phyloP scores from a whole-genome alignment of 139 green algal species.

The Astrephomene gubernaculifera region DNA sequence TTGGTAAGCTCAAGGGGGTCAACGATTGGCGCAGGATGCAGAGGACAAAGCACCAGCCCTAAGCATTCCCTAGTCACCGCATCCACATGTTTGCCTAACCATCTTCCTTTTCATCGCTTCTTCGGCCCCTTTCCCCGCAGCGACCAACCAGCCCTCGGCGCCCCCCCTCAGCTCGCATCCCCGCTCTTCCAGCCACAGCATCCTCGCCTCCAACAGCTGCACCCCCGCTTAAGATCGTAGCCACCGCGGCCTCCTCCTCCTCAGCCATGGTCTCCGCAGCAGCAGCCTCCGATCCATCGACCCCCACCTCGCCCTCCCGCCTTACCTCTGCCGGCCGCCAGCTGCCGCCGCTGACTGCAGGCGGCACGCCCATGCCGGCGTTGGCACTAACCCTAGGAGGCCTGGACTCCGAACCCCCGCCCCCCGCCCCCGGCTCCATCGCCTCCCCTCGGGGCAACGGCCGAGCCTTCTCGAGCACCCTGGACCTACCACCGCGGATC shows the following conservation, averaged over 20 bases:
- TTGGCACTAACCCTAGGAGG: not conserved
- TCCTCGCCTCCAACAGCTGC: too few species aligned
- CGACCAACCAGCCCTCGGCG: too few species aligned
- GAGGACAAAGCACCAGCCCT: not conserved
- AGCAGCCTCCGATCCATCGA: not conserved
- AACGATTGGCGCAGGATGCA: not conserved
- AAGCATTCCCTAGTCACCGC: not conserved
- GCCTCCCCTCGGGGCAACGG: not conserved
- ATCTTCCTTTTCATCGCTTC: not conserved
- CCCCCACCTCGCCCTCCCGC: not conserved
- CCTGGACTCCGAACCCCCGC: not conserved
- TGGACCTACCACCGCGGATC: not conserved
- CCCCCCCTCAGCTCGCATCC: too few species aligned
- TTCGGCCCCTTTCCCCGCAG: too few species aligned
- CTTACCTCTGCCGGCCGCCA: not conserved
- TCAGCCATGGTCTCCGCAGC: not conserved
- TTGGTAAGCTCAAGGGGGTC: not conserved
- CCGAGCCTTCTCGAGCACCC: not conserved
- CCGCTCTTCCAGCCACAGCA: too few species aligned
- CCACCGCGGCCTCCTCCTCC: not conserved
- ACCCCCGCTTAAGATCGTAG: not conserved
- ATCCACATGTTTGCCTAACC: not conserved
- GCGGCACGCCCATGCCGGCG: not conserved
- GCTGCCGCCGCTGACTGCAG: not conserved
- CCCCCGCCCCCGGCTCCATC: slow-evolving; percentile 14